A percentile compares a stretch with the other conserved stretches of the same genome.
Conservation (phyloP, 768 basidiomycete species). For the Tylopilus vinaceipallidus region DNA sequence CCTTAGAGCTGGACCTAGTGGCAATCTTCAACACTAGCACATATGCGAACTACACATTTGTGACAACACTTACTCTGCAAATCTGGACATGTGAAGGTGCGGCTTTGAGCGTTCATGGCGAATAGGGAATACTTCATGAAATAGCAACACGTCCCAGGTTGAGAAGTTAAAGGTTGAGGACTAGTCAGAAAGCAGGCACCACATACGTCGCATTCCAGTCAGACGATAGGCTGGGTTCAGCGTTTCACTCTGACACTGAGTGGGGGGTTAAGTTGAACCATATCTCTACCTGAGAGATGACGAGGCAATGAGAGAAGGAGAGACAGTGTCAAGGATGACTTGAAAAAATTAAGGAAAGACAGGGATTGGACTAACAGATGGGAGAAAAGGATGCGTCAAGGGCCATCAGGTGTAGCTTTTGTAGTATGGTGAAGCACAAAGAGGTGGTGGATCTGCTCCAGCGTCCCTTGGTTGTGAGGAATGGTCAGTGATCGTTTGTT, state of each 20-base stretch:
- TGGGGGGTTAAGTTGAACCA: not conserved
- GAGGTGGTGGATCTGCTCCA: too few species aligned
- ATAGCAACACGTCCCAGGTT: not conserved
- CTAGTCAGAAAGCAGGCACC: not conserved
- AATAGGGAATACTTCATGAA: not conserved
- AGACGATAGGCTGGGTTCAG: not conserved
- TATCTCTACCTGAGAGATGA: not conserved
- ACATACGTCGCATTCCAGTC: not conserved
- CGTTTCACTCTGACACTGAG: not conserved
- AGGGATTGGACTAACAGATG: not conserved
- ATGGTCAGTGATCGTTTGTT: too few species aligned
- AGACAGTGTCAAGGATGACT: too few species aligned
- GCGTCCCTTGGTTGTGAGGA: too few species aligned
- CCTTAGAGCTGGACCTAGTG: too few species aligned
- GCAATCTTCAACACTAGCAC: too few species aligned
- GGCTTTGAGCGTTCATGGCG: not conserved
- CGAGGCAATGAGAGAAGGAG: not conserved
- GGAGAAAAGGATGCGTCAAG: too few species aligned
- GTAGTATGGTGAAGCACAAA: too few species aligned
- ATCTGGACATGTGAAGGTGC: too few species aligned
- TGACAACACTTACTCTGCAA: too few species aligned
- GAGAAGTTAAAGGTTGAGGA: not conserved
- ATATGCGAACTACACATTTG: too few species aligned
- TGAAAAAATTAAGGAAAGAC: not conserved
- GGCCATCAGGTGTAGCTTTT: too few species aligned